Evolutionary conservation across 192 early-diverging fungal genomes (phyloP).

Genomic region (Rhizophagus clarus): DNA sequence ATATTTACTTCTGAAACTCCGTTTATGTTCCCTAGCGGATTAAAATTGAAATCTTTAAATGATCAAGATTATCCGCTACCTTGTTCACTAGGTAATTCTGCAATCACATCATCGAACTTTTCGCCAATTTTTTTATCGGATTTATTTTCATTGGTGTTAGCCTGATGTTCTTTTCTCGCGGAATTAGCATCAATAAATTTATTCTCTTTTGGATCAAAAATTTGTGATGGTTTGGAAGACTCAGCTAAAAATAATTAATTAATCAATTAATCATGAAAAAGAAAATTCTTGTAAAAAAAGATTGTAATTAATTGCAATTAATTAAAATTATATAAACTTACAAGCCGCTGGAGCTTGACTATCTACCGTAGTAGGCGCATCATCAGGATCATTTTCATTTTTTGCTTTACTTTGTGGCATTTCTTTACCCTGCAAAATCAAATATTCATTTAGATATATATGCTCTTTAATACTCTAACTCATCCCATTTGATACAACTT

Average conservation of each 20-base stretch:
- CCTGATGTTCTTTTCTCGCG: background rate
- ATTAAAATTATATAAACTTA: background rate
- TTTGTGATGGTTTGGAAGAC: background rate
- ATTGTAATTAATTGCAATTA: background rate
- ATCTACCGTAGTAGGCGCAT: background rate
- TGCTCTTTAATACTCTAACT: too few relatives aligned
- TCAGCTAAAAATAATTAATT: background rate
- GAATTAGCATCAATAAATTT: conserved; percentile 6
- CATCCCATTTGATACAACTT: background rate
- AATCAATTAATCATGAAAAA: too few relatives aligned
- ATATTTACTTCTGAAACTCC: too few relatives aligned
- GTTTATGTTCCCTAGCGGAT: too few relatives aligned
- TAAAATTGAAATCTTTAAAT: too few relatives aligned
- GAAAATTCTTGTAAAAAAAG: background rate
- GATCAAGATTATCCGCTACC: background rate
- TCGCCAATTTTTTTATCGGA: background rate
- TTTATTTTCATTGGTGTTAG: background rate
- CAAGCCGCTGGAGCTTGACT: conserved; percentile 9
- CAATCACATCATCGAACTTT: background rate
- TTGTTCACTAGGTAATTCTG: background rate
- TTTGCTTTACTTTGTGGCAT: background rate
- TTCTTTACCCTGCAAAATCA: too few relatives aligned
- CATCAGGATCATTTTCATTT: background rate
- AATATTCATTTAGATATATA: too few relatives aligned
- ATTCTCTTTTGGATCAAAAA: background rate